Conservation (phyloP, 2,329 filamentous ascomycete species). For the Proliferodiscus dingleyae region DNA sequence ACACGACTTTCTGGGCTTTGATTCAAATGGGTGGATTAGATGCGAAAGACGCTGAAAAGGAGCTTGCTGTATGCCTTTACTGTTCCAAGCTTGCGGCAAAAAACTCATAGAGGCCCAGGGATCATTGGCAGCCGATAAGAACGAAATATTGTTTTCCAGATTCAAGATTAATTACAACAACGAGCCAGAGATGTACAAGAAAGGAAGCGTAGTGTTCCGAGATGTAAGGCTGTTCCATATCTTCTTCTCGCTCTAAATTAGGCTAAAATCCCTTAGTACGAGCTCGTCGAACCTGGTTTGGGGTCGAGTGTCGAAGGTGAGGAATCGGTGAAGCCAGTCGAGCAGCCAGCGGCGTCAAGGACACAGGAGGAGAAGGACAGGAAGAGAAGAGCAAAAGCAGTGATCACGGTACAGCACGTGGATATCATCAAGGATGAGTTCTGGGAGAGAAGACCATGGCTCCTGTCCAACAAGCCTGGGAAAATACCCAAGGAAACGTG, state of each 20-base stretch:
- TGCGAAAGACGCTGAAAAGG: slow-evolving; percentile 73
- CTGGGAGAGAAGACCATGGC: slow-evolving; percentile 83
- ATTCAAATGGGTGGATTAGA: slow-evolving; percentile 73
- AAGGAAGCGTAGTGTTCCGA: slow-evolving; percentile 85
- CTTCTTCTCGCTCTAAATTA: neutral
- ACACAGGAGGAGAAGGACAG: slow-evolving; percentile 79
- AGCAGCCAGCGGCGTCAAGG: slow-evolving; percentile 59
- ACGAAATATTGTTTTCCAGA: slow-evolving; percentile 85
- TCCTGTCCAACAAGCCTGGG: slow-evolving; percentile 69
- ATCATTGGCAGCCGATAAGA: slow-evolving; percentile 81
- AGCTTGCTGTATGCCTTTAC: slow-evolving; percentile 59
- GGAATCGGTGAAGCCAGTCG: slow-evolving; percentile 43
- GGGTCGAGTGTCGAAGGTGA: slow-evolving; percentile 37
- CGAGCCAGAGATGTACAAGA: slow-evolving; percentile 86
- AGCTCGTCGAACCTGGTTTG: slow-evolving; percentile 56
- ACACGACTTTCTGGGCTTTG: slow-evolving; percentile 92
- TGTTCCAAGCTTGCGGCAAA: slow-evolving; percentile 8
- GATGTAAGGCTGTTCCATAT: slow-evolving; percentile 40
- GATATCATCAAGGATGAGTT: slow-evolving; percentile 96
- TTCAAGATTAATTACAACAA: slow-evolving; percentile 98
- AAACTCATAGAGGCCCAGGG: slow-evolving; percentile 48
- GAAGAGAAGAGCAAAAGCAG: slow-evolving; percentile 76
- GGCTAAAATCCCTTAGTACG: slow-evolving; percentile 49
- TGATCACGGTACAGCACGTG: slow-evolving; percentile 75
- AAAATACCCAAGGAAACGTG: slow-evolving; percentile 56